Conservation (phyloP, 2,329 filamentous ascomycete species). For the Fusarium burgessii region DNA sequence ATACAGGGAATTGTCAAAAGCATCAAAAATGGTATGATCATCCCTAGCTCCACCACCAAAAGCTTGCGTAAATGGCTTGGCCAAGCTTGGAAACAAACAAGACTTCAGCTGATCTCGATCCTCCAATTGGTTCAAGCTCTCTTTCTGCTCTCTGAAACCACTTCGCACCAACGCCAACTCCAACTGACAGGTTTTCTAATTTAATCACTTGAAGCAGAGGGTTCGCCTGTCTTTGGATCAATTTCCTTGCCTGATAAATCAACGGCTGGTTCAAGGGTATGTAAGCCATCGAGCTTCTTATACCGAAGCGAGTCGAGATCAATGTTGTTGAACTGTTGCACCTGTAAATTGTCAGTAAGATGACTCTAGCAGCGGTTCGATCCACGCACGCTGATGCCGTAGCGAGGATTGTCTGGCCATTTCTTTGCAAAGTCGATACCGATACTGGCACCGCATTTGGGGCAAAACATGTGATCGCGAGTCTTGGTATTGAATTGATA, state of each 20-base stretch:
- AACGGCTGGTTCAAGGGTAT: constrained; percentile 48
- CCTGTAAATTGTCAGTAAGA: constrained; percentile 46
- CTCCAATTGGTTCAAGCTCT: constrained; percentile 13
- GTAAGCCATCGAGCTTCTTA: constrained; percentile 53
- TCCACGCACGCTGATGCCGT: constrained; percentile 59
- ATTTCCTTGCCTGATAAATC: constrained; percentile 54
- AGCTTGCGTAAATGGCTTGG: constrained; percentile 47
- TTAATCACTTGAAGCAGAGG: constrained; percentile 3
- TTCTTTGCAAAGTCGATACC: constrained; percentile 58
- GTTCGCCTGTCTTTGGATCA: constrained; percentile 18
- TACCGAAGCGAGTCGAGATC: constrained; percentile 55
- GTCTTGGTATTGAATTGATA: constrained; percentile 60
- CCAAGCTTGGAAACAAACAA: constrained; percentile 2
- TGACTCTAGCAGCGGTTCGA: accelerated
- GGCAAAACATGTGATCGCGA: constrained; percentile 63
- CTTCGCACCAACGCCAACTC: background rate
- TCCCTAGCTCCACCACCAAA: constrained; percentile 12
- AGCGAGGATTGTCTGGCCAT: constrained; percentile 45
- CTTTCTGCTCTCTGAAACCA: background rate
- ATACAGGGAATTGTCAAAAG: constrained; percentile 25
- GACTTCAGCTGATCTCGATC: constrained; percentile 33
- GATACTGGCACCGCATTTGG: constrained; percentile 60
- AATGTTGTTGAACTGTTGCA: constrained; percentile 56
- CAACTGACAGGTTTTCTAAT: constrained; percentile 3
- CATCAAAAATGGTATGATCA: constrained; percentile 20